A percentile compares a stretch with the other conserved stretches of the same genome.
Evolutionary conservation across 805 yeast genomes (phyloP).

Genomic region (Yamadazyma tumulicola): DNA sequence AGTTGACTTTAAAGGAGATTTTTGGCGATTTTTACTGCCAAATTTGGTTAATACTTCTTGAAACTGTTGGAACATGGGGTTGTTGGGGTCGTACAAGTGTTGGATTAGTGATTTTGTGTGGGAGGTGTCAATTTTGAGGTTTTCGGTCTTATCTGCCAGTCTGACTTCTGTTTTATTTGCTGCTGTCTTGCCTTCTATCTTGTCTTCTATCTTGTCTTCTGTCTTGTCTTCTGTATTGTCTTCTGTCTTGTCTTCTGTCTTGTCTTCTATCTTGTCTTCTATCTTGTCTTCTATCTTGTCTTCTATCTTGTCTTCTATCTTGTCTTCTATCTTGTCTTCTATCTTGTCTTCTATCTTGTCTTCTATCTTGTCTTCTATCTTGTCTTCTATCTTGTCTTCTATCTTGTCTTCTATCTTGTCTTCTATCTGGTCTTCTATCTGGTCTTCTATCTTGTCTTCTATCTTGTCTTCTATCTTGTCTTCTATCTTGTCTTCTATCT

Average conservation of each 20-base stretch:
- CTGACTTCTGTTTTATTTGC: background rate
- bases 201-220: background rate
- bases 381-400: no score
- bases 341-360: no score
- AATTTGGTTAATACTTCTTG: slow-evolving; percentile 18
- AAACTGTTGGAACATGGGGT: slow-evolving; percentile 17
- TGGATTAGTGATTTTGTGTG: background rate
- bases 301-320: no score
- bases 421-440: background rate
- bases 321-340: no score
- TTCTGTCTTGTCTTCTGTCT: background rate
- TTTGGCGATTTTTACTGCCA: background rate
- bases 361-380: no score
- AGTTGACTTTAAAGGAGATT: background rate
- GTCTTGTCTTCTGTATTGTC: background rate
- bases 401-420: background rate
- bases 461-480: background rate
- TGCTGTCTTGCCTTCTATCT: background rate
- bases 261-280: background rate
- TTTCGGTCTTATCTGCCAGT: background rate
- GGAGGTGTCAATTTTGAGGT: background rate
- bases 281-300: no score
- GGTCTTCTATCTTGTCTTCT: no score
- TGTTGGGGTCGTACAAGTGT: slow-evolving; percentile 1
- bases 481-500: background rate